These are phyloP conservation scores for Rhynchospora breviuscula DNA, from an alignment of 176 grass and related monocot genomes.

Conservation along the genomic window DNA sequence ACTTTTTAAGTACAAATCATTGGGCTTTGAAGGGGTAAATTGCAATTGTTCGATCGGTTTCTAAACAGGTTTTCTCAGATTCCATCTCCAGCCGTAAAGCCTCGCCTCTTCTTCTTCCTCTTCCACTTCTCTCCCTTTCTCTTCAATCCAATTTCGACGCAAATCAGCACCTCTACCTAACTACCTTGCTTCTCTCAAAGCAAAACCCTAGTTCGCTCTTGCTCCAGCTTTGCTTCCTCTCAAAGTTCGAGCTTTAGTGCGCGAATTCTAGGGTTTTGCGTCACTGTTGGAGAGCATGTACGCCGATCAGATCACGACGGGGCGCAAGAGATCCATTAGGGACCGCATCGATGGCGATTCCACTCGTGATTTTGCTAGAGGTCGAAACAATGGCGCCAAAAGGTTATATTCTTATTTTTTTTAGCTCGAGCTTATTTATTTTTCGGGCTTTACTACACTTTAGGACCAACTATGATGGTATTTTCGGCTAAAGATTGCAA, in stretches of 20 bases:
- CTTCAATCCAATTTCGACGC: neutral
- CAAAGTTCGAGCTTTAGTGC: neutral
- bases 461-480: neutral
- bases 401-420: constrained; percentile 13
- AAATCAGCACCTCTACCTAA: neutral
- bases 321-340: constrained; percentile 35
- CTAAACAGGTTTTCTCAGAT: neutral
- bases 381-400: constrained; percentile 14
- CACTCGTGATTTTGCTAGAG: constrained; percentile 10
- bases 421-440: neutral
- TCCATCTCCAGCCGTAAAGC: constrained; percentile 5
- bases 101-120: constrained; percentile 4
- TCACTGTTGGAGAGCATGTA: constrained; percentile 25
- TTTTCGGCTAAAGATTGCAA: neutral
- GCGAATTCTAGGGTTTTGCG: constrained; percentile 18
- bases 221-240: neutral
- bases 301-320: constrained; percentile 41
- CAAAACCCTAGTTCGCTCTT: neutral
- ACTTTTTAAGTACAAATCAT: neutral
- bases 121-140: neutral
- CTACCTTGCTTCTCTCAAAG: neutral
- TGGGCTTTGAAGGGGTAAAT: neutral
- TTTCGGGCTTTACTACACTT: neutral
- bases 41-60: neutral
- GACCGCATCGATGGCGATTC: constrained; percentile 35